Base-by-base conservation (phyloP, 2,329 filamentous ascomycete genomes). In the Hyphodiscus sp. region DNA sequence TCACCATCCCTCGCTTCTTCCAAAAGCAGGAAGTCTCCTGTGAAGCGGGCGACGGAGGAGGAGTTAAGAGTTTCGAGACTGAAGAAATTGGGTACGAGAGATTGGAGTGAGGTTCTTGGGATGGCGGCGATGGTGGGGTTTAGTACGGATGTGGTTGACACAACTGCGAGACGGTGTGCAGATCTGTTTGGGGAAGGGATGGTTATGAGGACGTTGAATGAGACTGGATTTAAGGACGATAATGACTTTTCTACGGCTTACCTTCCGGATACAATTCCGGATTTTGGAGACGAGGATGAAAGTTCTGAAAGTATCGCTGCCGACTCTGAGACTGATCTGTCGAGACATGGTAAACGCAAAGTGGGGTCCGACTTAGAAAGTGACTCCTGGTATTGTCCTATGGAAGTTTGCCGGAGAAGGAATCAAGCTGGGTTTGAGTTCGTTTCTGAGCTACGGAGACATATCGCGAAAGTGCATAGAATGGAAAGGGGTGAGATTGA, bases 81-180 rank as follows among this genome's bases (percentile, higher is more conserved):
- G n/a, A 59, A 53, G 30, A 63, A 41, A 26, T 45, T 66, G 26
- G 55, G 55, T 2, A 53, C 63, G 18, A 57, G 87, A 20, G 87
- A 95, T 71, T 97, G 92, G 92, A 87, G 83, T 60, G 89, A 95
- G 60, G 80, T 96, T 1, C 71, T 96, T 26, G 88, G 88, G 0
- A 77, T 90, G 0, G 92, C 92, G 2, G 79, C 88, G 0, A 71
- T 95, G 48, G 80, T 80, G 1, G 89, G 87, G 0, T 91, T 91
- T 70, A 74, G 86, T 1, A 69, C 75, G 0, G 69, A 73, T 1
- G 86, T 83, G 0, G 70, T 96, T 13, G 79, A 83, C 50, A 80
- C 88, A 29, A 80, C 90, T 0, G 80, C 86, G 1, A 76, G 83
- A 64, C 80, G 92, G 47, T 97, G 91, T 64, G 81, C 86, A 2